Evolutionary conservation across 2,329 filamentous ascomycete species (phyloP), one percentile per base, ranked within the genome.

Genomic region (Xylaria arbuscula): DNA sequence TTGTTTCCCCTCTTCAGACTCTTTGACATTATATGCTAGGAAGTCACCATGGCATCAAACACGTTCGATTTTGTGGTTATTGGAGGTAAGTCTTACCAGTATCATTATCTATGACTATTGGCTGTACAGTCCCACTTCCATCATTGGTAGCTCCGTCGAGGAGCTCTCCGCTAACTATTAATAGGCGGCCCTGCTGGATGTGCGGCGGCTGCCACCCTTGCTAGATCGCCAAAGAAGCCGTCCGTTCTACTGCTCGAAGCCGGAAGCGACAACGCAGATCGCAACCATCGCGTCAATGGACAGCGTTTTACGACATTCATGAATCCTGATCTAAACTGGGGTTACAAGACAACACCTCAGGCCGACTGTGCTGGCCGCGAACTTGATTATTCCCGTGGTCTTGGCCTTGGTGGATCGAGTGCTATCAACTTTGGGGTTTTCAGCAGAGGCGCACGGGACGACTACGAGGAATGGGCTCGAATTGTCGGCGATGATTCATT

Each of bases 381-480:
- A 67, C 72, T 87, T 2, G 82, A 84, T 69, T 86, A 86, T 69
- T 81, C 81, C 6, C 82, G 86, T 1, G 86, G 87, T 0, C 81
- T 81, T 58, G 84, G 83, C 0, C 76, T 88, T 0, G 86, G 86
- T 1, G 86, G 86, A 1, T 83, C 81, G 3, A 84, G 80, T 61
- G 83, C 84, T 8, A 85, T 88, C 71, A 88, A 88, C 73, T 88
- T 87, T 65, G 82, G 83, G 17, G 83, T 85, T 15, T 90, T 82
- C 75, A 85, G 82, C 2, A 72, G 85, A 32, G 89, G 90, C 2
- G 83, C 87, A 1, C 79, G 81, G 1, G 87, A 87, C 60, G 89
- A 92, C 70, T 91, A 88, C 68, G 83, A 91, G 34, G 82, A 87
- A 62, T 90, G 89, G 88, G 87, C 87, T 0, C 78, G 81, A 0